Evolutionary conservation across 106 monocot genomes (phyloP), one percentile per base, ranked within the genome.

Genomic region (Posidonia australis): DNA sequence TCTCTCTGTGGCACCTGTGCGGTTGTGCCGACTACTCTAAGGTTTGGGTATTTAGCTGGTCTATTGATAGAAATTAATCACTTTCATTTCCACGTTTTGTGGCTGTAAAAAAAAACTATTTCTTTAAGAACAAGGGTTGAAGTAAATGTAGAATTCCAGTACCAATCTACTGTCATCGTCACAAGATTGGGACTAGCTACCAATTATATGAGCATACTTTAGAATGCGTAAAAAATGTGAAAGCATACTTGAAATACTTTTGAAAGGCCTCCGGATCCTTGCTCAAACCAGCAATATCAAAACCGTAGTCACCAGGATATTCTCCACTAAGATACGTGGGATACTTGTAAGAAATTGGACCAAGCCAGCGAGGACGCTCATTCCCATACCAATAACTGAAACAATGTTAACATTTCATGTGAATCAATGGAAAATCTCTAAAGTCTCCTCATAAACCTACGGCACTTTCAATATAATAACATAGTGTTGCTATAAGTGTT

Each of bases 231-330:
- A 64, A 26, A n/a, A 64, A 46, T 44, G 18, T 44, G 9, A 26
- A 5, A 61, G 79, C 81, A 73, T 87, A 96, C 90, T 90, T 96
- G 65, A 96, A 96, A 76, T 82, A 87, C 48, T 87, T 96, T 67
- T 79, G 60, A 60, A 96, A 90, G 79, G 73, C 67, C 49, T 43
- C 74, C 48, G 90, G 80, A 58, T 90, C 84, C 72, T 83, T 90
- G 70, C 74, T 74, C 65, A 96, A 76, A 67, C 87, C 87, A 76
- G 90, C 87, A 51, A 90, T 36, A 73, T 96, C 96, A 66, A 90
- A 96, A 26, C 90, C 90, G 56, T 96, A 96, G 79, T 96, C 96
- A 70, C 96, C 96, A 51, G 96, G 90, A 72, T 82, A 70, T 51
- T 90, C 82, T 68, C 96, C 96, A 46, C 63, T 80, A 49, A 96